Base-by-base conservation (phyloP, 164 flowering plant genomes). In the Umbellularia californica region DNA sequence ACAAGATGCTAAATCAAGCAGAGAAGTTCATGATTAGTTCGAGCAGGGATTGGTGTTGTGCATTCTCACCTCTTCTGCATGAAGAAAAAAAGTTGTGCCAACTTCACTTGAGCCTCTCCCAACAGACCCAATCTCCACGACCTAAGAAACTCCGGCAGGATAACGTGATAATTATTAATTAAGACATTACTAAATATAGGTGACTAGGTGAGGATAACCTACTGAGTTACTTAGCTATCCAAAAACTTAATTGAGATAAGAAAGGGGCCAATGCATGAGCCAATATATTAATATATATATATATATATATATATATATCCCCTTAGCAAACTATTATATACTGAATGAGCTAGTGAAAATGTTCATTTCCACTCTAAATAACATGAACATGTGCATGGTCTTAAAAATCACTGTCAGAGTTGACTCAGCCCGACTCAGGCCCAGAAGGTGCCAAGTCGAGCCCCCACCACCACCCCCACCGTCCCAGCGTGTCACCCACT, bases 91-190 rank as follows among this genome's bases (percentile, higher is more conserved):
- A 14, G 87, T 86, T 24, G 85, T 82, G 62, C 70, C 75, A 41
- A 87, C 92, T 74, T 83, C 75, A 47, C 74, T 77, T 58, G 77
- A 81, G 58, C 86, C 84, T 83, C 87, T 93, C 24, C 99, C 99
- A 77, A 90, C 89, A 65, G 99, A 95, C 76, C 99, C 99, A 84
- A 95, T 83, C 84, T 95, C 99, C 76, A 95, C 19, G 23, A 95
- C 90, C 99, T 93, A 76, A 12, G 50, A 24, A 71, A 69, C 60
- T 55, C 17, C 19, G 17, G 60, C 20, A 15, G n/a, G 19, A 14
- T 55, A 55, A 14, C 17, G 60, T 55, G 17, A 55, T 55, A 55
- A 19, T 19, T 55, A 35, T 17, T 55, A 55, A 19, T 19, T 55
- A 35, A 35, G 60, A 19, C 60, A 55, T 55, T 55, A 15, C 60